Evolutionary conservation across 768 basidiomycete species (phyloP), one percentile per base, ranked within the genome.

Genomic region (Cantharellus cinnabarinus): DNA sequence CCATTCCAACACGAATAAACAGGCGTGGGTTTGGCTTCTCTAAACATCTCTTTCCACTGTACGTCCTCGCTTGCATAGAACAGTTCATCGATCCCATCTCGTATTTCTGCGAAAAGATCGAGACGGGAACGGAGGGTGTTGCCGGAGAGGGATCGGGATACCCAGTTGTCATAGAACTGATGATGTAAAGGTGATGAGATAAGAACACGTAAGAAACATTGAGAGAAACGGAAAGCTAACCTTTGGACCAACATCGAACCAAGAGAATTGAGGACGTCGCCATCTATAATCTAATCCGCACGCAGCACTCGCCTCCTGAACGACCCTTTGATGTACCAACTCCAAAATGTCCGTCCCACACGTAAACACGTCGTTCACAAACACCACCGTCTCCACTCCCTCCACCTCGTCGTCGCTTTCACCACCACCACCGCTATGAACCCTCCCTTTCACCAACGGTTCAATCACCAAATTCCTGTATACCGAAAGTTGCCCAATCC

Each of bases 91-190:
- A 54, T 10, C 7, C 52, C 52, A 37, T 54, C 35, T 37, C 52
- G 52, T 37, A 37, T 7, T 54, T 54, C 52, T 7, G 52, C 52
- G 38, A 54, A 54, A 37, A 37, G 10, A 37, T 54, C 52, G 10
- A 54, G 52, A 7, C 52, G 52, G 10, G 52, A 54, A 7, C 52
- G 52, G 35, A 54, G 52, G 10, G 52, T 54, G 7, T 10, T 54
- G 10, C 52, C 52, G 10, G 7, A 14, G 14, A 54, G 35, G 10
- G 52, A 54, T 37, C 52, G 52, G 1, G 52, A 10, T 7, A 54
- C 52, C 52, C 52, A 54, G 35, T 54, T 54, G 38, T 54, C 52
- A 37, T 54, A 54, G 52, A 54, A 54, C 52, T 54, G 52, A 10
- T 10, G 44, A 48, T 10, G 1, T 10, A 48, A 29, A 37, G 10